phyloP scores from a whole-genome alignment of 192 early-diverging fungal genomes.

The Backusella macrospora region DNA sequence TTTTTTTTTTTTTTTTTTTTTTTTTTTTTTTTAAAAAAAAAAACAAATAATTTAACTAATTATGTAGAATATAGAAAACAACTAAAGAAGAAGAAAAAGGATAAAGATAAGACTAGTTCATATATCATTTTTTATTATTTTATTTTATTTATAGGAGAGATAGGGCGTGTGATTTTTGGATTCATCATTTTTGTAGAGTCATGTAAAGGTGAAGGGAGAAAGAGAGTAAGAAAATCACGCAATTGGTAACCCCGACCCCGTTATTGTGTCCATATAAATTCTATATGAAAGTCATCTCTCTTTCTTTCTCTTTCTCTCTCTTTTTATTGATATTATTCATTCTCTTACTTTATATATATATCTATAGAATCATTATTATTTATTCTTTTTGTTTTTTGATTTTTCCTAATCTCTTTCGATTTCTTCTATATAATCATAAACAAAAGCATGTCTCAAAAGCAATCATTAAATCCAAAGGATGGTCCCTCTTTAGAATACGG shows the following conservation, averaged over 20 bases:
- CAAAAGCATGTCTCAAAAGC: neutral
- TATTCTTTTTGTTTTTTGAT: neutral
- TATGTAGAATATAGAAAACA: neutral
- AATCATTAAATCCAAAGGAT: neutral
- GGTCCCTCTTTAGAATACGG: neutral
- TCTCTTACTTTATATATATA: neutral
- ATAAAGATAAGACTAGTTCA: neutral
- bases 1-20: too few species aligned
- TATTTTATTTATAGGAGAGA: neutral
- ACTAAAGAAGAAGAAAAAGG: neutral
- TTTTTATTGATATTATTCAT: neutral
- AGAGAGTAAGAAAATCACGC: neutral
- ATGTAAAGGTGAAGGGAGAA: neutral
- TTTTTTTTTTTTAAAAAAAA: too few species aligned
- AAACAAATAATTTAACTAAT: neutral
- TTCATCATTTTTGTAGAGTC: neutral
- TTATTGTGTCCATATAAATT: slow-evolving; percentile 8
- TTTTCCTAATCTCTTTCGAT: neutral
- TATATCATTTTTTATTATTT: neutral
- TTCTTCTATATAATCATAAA: too few species aligned
- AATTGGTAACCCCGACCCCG: slow-evolving; percentile 1
- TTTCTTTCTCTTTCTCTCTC: neutral
- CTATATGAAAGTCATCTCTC: neutral
- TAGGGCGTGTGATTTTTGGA: too few species aligned
- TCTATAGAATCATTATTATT: neutral